phyloP scores from a whole-genome alignment of 208 protist genomes.

The Acanthamoeba lugdunensis region DNA sequence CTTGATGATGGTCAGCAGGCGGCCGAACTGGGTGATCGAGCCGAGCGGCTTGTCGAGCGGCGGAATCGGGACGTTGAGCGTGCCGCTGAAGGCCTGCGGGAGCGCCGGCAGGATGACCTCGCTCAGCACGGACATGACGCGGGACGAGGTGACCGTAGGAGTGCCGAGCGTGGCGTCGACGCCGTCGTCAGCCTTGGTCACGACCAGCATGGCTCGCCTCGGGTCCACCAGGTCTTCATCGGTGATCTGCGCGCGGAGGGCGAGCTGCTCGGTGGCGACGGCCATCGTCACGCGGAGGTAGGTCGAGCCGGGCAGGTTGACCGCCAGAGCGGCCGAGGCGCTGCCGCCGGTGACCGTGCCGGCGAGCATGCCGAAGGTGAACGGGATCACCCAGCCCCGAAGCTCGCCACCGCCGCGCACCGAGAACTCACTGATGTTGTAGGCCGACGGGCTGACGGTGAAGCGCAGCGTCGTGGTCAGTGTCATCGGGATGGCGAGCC shows the following conservation, averaged over 20 bases:
- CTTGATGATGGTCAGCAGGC: neutral
- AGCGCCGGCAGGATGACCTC: neutral
- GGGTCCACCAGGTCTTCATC: neutral
- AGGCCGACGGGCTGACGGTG: neutral
- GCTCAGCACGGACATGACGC: neutral
- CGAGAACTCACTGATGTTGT: neutral
- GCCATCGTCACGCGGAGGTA: neutral
- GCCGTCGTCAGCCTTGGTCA: neutral
- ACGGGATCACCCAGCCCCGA: neutral
- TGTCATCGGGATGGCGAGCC: neutral
- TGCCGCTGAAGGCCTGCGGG: constrained; percentile 3
- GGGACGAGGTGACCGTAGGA: neutral
- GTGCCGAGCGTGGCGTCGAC: neutral
- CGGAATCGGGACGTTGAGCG: constrained; percentile 9
- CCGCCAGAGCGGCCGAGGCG: neutral
- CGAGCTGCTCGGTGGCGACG: neutral
- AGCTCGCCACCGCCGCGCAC: constrained; percentile 23
- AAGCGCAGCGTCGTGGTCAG: constrained; percentile 41
- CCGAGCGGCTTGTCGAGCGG: constrained; percentile 27
- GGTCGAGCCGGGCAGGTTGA: neutral
- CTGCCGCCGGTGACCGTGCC: neutral
- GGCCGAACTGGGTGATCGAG: neutral
- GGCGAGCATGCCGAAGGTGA: constrained; percentile 46
- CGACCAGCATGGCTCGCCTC: neutral
- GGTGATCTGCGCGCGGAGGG: neutral